Evolutionary conservation across 805 yeast species (phyloP), one percentile per base, ranked within the genome.

Genomic region (Diddensiella transvaalensis): DNA sequence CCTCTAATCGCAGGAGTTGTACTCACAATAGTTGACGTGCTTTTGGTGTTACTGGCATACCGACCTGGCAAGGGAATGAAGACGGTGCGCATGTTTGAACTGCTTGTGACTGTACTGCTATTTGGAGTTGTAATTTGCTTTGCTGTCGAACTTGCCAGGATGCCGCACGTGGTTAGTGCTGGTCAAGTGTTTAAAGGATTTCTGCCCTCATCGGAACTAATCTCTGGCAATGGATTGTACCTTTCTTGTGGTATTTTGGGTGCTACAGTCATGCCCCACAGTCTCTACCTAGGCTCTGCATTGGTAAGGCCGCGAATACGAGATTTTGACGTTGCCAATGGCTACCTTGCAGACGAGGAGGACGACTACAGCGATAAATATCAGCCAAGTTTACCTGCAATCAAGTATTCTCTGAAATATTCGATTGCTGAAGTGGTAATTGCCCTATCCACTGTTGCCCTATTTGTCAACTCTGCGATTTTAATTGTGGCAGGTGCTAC

Each of bases 211-310:
- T 60, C 60, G 40, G 67, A 68, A 19, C 65, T 78, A 63, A 70
- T 80, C 24, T 69, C 76, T 46, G 79, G 77, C 19, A 78, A 80
- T 50, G 96, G 96, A 1, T 67, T 90, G 29, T 87, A 85, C 59
- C 68, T 87, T 44, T 77, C 89, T 53, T 80, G 91, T 57, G 96
- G 96, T 19, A 83, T 90, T 48, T 70, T 90, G 50, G 97, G 97
- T 24, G 95, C 96, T 21, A 89, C 96, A 1, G 91, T 90, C 22
- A 89, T 89, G 97, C 96, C 96, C 4, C 97, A 90, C 62, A 84
- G 93, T 1, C 70, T 89, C 44, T 89, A 85, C 61, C 73, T 89
- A 40, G 97, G 97, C 1, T 82, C 91, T 0, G 95, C 96, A 11
- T 78, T 90, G 47, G 96, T 87, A 3, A 95, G 88, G 62, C 83